These are phyloP conservation scores for Fraxinus floribunda DNA, from an alignment of 305 asterid genomes.

Conservation along the genomic window DNA sequence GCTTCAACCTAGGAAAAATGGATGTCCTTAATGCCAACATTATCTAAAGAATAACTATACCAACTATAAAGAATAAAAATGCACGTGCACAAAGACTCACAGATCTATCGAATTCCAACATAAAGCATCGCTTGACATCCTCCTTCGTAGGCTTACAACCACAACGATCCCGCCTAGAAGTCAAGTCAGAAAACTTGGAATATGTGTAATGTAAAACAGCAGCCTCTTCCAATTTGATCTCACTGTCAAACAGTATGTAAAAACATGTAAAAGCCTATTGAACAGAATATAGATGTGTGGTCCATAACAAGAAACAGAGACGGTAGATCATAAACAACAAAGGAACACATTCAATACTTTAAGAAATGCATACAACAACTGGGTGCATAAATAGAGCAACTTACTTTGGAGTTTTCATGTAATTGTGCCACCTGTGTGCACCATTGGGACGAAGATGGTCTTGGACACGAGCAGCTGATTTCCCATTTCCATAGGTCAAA, in stretches of 20 bases:
- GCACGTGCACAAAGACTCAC: constrained; percentile 46
- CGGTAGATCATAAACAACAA: not conserved
- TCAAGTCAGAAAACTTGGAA: constrained; percentile 81
- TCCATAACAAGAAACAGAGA: too few relatives aligned
- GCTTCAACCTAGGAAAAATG: constrained; percentile 6
- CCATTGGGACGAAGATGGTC: constrained; percentile 98
- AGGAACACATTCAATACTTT: not conserved
- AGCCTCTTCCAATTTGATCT: constrained; percentile 80
- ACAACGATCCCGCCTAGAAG: constrained; percentile 94
- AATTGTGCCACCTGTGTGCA: constrained; percentile 98
- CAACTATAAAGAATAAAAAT: not conserved
- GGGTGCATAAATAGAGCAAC: constrained; percentile 16
- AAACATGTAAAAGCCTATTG: constrained; percentile 16
- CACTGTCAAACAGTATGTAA: constrained; percentile 46
- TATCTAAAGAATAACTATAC: constrained; percentile 16
- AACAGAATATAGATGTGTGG: not conserved
- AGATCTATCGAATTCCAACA: constrained; percentile 89
- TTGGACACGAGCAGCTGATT: constrained; percentile 83
- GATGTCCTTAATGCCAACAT: not conserved
- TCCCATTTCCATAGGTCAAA: constrained; percentile 92
- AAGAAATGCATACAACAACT: not conserved
- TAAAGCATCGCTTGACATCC: constrained; percentile 87
- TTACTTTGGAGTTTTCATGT: constrained; percentile 90
- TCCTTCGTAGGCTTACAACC: constrained; percentile 94
- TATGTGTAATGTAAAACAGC: constrained; percentile 91